Evolutionary conservation across 2,329 filamentous ascomycete genomes (phyloP), one percentile per base, ranked within the genome.

Genomic region (Furcasterigmium sp.): DNA sequence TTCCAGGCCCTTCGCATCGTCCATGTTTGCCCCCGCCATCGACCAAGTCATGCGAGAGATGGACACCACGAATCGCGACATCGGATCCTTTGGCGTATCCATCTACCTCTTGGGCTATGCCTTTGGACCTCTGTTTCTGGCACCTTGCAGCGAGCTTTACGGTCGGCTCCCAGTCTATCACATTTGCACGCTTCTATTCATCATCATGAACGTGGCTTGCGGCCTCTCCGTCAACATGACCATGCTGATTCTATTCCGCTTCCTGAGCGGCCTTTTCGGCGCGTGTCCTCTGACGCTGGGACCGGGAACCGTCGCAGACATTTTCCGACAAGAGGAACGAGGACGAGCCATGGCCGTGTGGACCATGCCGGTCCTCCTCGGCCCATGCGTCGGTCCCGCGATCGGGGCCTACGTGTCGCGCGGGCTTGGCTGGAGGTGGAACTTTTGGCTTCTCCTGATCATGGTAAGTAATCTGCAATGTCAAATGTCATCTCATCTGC

Each of bases 101-200:
- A 73, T 86, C 20, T 84, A 84, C 56, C 69, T 87, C 3, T 64
- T 86, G 0, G 83, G 84, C 17, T 80, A 79, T 46, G 76, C 74
- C 3, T 67, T 74, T 19, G 82, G 80, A 0, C 80, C 81, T 0
- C 59, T 76, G 38, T 45, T 84, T 4, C 72, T 78, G 41, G 79
- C 78, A 1, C 80, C 82, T 0, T 46, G 84, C 8, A 78, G 72
- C 11, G 81, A 86, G 55, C 58, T 80, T 4, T 80, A 76, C 51
- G 79, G 79, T 15, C 71, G 79, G 3, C 58, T 68, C 5, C 54
- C 65, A 14, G 57, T 81, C 23, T 78, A 78, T 49, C 66, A 76
- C 46, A 44, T 57, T 28, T 68, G 63, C 51, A 75, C 74, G 43
- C 18, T 65, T 5, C 55, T 67, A 3, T 78, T 75, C 53, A 58